These are phyloP conservation scores for Globisporangium nodosum DNA, from an alignment of 352 stramenopile species.

Conservation along the genomic window DNA sequence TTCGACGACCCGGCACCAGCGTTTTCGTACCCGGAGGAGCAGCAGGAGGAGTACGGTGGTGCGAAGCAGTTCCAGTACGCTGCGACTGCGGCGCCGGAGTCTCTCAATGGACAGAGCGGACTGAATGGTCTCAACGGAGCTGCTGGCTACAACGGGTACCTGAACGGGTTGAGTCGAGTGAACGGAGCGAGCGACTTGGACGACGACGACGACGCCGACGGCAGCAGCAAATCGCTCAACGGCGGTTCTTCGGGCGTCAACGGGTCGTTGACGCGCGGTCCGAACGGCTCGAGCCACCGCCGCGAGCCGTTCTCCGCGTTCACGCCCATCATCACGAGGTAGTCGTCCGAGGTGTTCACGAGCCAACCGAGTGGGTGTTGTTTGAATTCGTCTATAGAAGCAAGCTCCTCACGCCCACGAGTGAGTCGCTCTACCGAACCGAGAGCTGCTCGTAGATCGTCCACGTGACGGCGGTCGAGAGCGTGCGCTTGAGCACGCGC, in stretches of 20 bases:
- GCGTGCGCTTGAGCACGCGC: conserved; percentile 94
- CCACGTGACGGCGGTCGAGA: conserved; percentile 98
- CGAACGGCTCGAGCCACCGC: conserved; percentile 14
- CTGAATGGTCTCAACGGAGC: conserved; percentile 12
- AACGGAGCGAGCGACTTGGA: not conserved
- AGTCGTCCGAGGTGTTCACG: conserved; percentile 13
- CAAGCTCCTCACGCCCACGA: not conserved
- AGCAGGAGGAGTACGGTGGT: not conserved
- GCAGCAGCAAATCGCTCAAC: conserved; percentile 11
- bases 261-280: conserved; percentile 18
- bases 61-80: conserved; percentile 9
- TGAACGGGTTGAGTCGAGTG: conserved; percentile 5
- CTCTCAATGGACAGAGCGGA: not conserved
- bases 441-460: conserved; percentile 97
- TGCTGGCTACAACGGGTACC: not conserved
- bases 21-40: conserved; percentile 13
- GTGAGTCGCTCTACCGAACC: conserved; percentile 27
- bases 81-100: not conserved
- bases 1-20: not conserved
- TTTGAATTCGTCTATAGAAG: not conserved
- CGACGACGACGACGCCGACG: conserved; percentile 16
- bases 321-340: conserved; percentile 84
- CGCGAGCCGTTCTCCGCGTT: conserved; percentile 78
- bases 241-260: conserved; percentile 14
- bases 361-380: not conserved